A percentile compares a stretch with the other conserved stretches of the same genome.
These are phyloP conservation scores for Pythium volutum DNA, from an alignment of 352 stramenopile species.

Conservation along the genomic window DNA sequence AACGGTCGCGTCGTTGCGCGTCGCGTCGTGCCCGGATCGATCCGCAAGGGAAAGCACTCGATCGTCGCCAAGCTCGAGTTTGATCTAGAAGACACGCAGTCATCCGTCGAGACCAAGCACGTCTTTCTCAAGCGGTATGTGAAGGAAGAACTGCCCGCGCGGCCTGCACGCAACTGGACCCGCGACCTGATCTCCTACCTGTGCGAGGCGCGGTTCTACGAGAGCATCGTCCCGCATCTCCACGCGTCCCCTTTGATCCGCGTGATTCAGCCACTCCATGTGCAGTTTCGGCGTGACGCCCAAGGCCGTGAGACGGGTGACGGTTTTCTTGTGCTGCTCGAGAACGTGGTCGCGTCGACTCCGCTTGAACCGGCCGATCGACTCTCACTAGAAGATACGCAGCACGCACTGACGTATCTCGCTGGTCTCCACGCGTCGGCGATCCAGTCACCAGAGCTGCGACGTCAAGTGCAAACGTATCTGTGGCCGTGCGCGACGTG, in stretches of 20 bases:
- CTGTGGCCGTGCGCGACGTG: constrained; percentile 48
- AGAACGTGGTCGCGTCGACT: constrained; percentile 30
- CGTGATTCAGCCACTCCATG: constrained; percentile 45
- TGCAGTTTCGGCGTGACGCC: constrained; percentile 37
- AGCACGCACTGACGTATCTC: constrained; percentile 45
- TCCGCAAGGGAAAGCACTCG: constrained; percentile 57
- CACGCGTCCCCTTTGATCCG: constrained; percentile 24
- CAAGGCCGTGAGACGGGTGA: constrained; percentile 27
- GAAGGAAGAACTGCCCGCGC: constrained; percentile 44
- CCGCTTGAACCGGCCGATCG: constrained; percentile 37
- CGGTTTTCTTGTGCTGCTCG: constrained; percentile 53
- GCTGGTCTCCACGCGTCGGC: constrained; percentile 43
- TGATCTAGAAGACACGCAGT: constrained; percentile 10
- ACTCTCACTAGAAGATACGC: constrained; percentile 33
- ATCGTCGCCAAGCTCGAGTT: constrained; percentile 39
- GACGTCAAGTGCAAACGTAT: constrained; percentile 25
- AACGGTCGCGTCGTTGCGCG: constrained; percentile 9
- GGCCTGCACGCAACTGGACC: constrained; percentile 43
- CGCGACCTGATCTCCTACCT: constrained; percentile 62
- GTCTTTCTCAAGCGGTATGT: constrained; percentile 71
- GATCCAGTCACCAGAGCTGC: constrained; percentile 24
- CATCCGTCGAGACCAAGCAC: constrained; percentile 15
- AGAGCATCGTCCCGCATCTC: constrained; percentile 36
- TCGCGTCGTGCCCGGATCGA: constrained; percentile 32
- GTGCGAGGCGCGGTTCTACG: constrained; percentile 58